A percentile compares a stretch with the other conserved stretches of the same genome.
These are phyloP conservation scores for Chimonanthus salicifolius DNA, from an alignment of 164 flowering plant genomes.

Conservation along the genomic window DNA sequence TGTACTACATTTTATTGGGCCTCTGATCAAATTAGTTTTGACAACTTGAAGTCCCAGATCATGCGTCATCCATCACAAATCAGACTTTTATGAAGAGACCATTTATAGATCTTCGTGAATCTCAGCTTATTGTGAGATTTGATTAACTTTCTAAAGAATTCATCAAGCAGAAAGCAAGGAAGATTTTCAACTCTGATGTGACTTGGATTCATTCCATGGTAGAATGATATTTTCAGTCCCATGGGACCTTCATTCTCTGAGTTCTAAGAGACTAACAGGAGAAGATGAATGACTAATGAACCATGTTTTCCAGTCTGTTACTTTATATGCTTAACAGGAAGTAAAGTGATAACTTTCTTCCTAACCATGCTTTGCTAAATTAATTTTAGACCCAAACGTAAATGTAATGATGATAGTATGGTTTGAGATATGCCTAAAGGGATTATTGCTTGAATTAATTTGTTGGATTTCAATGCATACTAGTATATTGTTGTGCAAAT, in stretches of 20 bases:
- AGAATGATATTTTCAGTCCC: not conserved
- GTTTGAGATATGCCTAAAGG: no score
- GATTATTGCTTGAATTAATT: no score
- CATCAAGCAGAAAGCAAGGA: not conserved
- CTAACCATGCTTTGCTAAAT: not conserved
- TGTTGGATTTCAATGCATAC: no score
- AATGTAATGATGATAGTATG: no score
- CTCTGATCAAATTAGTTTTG: conserved; percentile 4
- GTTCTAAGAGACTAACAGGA: not conserved
- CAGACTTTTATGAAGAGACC: not conserved
- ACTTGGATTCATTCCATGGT: conserved; percentile 1
- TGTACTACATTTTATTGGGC: conserved; percentile 20
- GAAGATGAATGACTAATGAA: not conserved
- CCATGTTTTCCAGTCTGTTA: no score
- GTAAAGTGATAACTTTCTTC: not conserved
- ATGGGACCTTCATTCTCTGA: not conserved
- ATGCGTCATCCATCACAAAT: not conserved
- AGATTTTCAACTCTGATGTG: not conserved
- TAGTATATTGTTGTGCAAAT: no score
- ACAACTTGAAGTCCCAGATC: not conserved
- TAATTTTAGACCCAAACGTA: not conserved
- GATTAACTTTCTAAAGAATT: not conserved
- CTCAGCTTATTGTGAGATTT: not conserved
- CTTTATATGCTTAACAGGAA: not conserved
- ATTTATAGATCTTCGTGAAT: no score